Evolutionary conservation across 768 basidiomycete species (phyloP).

Genomic region (Termitomyces sp.): DNA sequence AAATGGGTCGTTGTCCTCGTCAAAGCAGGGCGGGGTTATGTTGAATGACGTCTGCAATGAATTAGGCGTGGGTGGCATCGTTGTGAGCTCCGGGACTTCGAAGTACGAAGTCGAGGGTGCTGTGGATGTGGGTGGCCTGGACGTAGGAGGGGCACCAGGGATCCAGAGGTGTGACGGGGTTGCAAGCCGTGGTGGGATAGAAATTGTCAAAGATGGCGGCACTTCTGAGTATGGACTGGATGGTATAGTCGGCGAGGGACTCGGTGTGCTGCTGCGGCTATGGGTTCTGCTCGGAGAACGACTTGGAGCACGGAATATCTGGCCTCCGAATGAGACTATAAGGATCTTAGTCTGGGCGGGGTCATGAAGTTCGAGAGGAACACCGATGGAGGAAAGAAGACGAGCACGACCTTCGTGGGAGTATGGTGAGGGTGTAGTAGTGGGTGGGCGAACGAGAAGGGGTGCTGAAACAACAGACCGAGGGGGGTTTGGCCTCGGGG

Average conservation of each 20-base stretch:
- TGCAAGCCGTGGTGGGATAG: slow-evolving; percentile 35
- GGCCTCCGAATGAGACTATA: slow-evolving; percentile 80
- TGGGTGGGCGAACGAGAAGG: slow-evolving; percentile 67
- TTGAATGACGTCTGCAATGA: slow-evolving; percentile 11
- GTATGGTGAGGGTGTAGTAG: slow-evolving; percentile 41
- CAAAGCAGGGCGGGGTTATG: slow-evolving; percentile 4
- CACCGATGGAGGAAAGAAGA: slow-evolving; percentile 57
- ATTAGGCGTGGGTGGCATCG: slow-evolving; percentile 37
- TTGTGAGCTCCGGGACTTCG: slow-evolving; percentile 22
- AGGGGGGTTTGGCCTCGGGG: slow-evolving; percentile 14
- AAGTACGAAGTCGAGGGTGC: not conserved
- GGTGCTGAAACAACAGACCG: slow-evolving; percentile 53
- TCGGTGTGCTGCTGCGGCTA: slow-evolving; percentile 27
- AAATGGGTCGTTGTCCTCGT: slow-evolving; percentile 21
- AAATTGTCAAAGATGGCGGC: not conserved
- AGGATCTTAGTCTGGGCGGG: slow-evolving; percentile 54
- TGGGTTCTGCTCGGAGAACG: slow-evolving; percentile 35
- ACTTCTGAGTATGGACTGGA: not conserved
- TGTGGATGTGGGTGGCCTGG: slow-evolving; percentile 27
- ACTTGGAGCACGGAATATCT: slow-evolving; percentile 61
- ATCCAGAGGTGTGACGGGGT: slow-evolving; percentile 57
- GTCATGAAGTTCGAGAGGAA: slow-evolving; percentile 53
- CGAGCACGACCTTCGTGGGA: slow-evolving; percentile 49
- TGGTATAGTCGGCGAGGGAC: slow-evolving; percentile 2
- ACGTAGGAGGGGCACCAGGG: slow-evolving; percentile 55